Evolutionary conservation across 768 basidiomycete genomes (phyloP).

Genomic region (Boletus insuetus): DNA sequence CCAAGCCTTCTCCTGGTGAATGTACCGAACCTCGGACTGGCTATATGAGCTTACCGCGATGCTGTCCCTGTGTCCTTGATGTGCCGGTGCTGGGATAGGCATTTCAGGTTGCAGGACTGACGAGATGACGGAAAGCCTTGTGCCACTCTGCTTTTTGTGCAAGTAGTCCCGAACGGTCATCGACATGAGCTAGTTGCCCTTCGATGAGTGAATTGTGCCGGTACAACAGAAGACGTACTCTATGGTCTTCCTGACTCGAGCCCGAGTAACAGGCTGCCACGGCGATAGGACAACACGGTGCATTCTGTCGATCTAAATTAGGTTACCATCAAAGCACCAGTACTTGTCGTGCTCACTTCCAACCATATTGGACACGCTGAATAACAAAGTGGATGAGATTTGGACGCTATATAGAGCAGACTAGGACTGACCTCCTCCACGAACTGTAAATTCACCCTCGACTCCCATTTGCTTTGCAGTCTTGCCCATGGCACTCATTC

Average conservation of each 20-base stretch:
- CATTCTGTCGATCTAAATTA: slow-evolving; percentile 48
- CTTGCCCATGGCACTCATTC: slow-evolving; percentile 81
- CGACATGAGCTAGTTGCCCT: slow-evolving; percentile 50
- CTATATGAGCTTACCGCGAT: slow-evolving; percentile 27
- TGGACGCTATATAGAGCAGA: neutral
- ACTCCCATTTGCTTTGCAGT: slow-evolving; percentile 70
- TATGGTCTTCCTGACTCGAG: slow-evolving; percentile 77
- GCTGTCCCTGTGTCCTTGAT: slow-evolving; percentile 31
- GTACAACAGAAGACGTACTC: slow-evolving; percentile 42
- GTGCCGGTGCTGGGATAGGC: slow-evolving; percentile 29
- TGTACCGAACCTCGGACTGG: slow-evolving; percentile 26
- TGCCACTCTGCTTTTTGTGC: slow-evolving; percentile 45
- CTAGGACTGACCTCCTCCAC: slow-evolving; percentile 68
- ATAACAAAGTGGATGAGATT: slow-evolving; percentile 5
- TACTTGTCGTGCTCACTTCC: slow-evolving; percentile 45
- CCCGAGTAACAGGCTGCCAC: slow-evolving; percentile 79
- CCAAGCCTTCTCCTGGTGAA: slow-evolving; percentile 34
- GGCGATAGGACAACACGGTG: slow-evolving; percentile 80
- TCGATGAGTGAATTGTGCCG: slow-evolving; percentile 3
- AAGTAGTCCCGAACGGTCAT: slow-evolving; percentile 68
- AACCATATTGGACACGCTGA: slow-evolving; percentile 85
- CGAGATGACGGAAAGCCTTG: slow-evolving; percentile 24
- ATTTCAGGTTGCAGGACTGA: slow-evolving; percentile 27
- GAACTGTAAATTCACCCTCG: slow-evolving; percentile 59
- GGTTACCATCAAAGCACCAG: neutral